Percentiles rank a stretch among this genome's conserved stretches.
Evolutionary conservation across 2,329 filamentous ascomycete species (phyloP).

Genomic region (Clonostachys byssicola): DNA sequence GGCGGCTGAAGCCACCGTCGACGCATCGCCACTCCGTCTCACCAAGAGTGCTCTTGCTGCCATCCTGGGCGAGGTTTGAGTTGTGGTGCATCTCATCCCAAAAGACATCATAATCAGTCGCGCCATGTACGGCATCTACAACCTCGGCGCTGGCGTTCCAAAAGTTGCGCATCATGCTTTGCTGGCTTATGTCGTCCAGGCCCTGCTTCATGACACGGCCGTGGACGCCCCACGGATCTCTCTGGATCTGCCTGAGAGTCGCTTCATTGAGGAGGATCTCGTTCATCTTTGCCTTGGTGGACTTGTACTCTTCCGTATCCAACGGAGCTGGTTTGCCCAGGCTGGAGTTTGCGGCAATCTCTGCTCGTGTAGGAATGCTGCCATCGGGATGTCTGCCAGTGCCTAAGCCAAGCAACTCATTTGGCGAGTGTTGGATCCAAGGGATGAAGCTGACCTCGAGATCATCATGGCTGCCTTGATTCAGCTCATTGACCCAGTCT

Average conservation of each 20-base stretch:
- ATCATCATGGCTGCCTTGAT: constrained; percentile 14
- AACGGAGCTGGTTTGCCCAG: constrained; percentile 13
- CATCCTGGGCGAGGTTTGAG: constrained; percentile 21
- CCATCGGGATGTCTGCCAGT: constrained; percentile 47
- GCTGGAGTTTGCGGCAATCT: constrained; percentile 38
- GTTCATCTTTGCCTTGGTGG: constrained; percentile 9
- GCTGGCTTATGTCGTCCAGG: constrained; percentile 13
- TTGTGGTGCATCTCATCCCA: constrained; percentile 25
- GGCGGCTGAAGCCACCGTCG: constrained; percentile 18
- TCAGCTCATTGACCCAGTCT: constrained; percentile 29
- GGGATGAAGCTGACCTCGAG: constrained; percentile 52
- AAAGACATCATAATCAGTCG: constrained; percentile 21
- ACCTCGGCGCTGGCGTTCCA: constrained; percentile 22
- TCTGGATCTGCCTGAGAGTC: constrained; percentile 3
- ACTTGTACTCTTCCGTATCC: constrained; percentile 7
- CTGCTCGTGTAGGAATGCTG: constrained; percentile 42
- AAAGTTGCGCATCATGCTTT: constrained; percentile 17
- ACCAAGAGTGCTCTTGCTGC: constrained; percentile 13
- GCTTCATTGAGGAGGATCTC: constrained; percentile 4
- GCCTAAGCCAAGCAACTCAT: constrained; percentile 16
- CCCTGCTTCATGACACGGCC: constrained; percentile 12
- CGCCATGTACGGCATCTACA: constrained; percentile 17
- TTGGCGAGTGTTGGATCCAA: constrained; percentile 52
- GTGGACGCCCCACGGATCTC: constrained; percentile 11
- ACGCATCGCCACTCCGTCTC: constrained; percentile 12